Evolutionary conservation across 169 alveolate genomes (phyloP).

Genomic region (Theileria luwenshuni): DNA sequence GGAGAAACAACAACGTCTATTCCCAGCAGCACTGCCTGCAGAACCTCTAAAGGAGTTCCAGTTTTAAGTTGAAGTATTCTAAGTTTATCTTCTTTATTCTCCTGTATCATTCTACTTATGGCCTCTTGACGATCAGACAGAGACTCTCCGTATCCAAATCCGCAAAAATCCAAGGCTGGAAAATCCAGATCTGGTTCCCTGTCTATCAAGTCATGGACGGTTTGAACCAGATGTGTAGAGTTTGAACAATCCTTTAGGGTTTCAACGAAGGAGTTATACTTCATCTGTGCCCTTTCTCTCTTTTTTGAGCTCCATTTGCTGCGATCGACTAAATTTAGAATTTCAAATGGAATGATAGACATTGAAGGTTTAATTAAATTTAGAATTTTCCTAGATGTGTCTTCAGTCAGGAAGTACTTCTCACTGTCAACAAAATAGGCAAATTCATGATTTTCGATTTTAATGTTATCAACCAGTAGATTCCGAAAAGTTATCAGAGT

Average conservation of each 20-base stretch:
- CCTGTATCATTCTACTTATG: constrained; percentile 13
- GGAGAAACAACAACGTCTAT: constrained; percentile 66
- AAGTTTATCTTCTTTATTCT: constrained; percentile 39
- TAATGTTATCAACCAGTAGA: neutral
- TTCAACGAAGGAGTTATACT: constrained; percentile 8
- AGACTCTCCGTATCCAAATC: constrained; percentile 35
- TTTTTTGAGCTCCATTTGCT: constrained; percentile 21
- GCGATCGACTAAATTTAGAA: neutral
- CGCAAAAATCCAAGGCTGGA: constrained; percentile 15
- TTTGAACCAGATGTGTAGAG: neutral
- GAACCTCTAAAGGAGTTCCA: constrained; percentile 68
- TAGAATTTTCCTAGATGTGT: constrained; percentile 13
- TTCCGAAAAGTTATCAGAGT: constrained; percentile 20
- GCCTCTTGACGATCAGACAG: constrained; percentile 13
- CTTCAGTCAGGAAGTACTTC: constrained; percentile 16
- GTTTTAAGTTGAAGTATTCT: constrained; percentile 61
- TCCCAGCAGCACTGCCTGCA: constrained; percentile 67
- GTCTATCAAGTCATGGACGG: constrained; percentile 3
- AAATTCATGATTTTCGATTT: neutral
- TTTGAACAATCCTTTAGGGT: neutral
- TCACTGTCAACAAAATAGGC: constrained; percentile 13
- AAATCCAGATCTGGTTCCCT: neutral
- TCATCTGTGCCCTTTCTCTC: constrained; percentile 4
- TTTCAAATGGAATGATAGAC: constrained; percentile 13
- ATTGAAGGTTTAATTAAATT: constrained; percentile 21